Evolutionary conservation across 1,284 basidiomycete species (phyloP).

Genomic region (Sporisorium scitamineum): DNA sequence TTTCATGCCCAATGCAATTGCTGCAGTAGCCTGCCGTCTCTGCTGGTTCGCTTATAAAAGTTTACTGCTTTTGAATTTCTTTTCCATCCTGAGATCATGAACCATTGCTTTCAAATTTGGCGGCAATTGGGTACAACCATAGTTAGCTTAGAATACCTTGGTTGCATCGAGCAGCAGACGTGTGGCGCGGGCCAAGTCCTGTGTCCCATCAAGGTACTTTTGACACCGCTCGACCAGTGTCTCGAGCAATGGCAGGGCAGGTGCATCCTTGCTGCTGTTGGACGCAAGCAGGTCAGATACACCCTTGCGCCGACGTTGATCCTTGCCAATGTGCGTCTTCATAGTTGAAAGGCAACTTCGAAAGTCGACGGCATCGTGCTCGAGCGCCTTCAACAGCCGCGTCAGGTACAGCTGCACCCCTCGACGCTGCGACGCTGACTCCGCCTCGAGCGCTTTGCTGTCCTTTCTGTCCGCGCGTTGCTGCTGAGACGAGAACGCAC

Average conservation of each 20-base stretch:
- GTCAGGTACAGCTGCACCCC: constrained; percentile 11
- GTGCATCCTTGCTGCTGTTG: not conserved
- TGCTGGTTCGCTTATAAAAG: not conserved
- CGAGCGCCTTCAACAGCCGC: constrained; percentile 28
- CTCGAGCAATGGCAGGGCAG: constrained; percentile 16
- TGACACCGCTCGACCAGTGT: constrained; percentile 16
- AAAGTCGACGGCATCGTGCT: constrained; percentile 28
- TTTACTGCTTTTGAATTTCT: too few species aligned
- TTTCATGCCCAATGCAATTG: not conserved
- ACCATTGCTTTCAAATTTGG: not conserved
- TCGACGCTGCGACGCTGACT: not conserved
- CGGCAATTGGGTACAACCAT: not conserved
- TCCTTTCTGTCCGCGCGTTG: not conserved
- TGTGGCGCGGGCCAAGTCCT: constrained; percentile 12
- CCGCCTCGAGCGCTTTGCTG: not conserved
- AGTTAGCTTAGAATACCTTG: not conserved
- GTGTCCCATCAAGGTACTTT: constrained; percentile 9
- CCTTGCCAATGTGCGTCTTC: constrained; percentile 22
- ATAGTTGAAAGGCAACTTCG: constrained; percentile 24
- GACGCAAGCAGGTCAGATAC: not conserved
- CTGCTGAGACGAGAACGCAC: too few species aligned
- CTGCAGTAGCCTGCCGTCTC: constrained; percentile 18
- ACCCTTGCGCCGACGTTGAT: constrained; percentile 1
- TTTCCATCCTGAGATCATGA: not conserved
- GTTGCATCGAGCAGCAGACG: constrained; percentile 6